Evolutionary conservation across 2,329 filamentous ascomycete species (phyloP).

Genomic region (Fusarium fujikuroi): DNA sequence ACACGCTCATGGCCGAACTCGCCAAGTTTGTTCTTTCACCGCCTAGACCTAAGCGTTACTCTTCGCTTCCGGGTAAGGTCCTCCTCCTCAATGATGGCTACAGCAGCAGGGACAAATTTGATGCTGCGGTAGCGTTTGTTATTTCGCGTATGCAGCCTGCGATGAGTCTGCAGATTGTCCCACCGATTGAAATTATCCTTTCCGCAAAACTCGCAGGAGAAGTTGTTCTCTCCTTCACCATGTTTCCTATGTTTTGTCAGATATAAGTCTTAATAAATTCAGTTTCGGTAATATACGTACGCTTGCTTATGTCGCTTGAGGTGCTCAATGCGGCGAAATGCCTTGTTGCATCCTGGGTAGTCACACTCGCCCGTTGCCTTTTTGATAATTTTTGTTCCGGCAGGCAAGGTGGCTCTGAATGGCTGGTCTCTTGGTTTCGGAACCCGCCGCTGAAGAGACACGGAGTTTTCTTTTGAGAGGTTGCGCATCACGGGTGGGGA

Average conservation of each 20-base stretch:
- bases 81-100: conserved; percentile 51
- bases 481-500: conserved; percentile 53
- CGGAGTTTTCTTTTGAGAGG: conserved; percentile 54
- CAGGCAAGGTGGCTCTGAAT: conserved; percentile 39
- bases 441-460: conserved; percentile 53
- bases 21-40: not conserved
- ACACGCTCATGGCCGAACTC: not conserved
- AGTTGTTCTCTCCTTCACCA: conserved; percentile 52
- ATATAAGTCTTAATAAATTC: not conserved
- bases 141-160: conserved; percentile 52
- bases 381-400: conserved; percentile 48
- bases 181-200: conserved; percentile 54
- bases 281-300: conserved; percentile 50
- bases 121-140: conserved; percentile 53
- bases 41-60: conserved; percentile 49
- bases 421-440: conserved; percentile 38
- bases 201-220: conserved; percentile 55
- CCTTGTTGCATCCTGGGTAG: conserved; percentile 58
- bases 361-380: conserved; percentile 57
- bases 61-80: conserved; percentile 51
- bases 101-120: conserved; percentile 52
- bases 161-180: conserved; percentile 55
- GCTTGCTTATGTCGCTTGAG: conserved; percentile 64
- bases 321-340: conserved; percentile 64
- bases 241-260: conserved; percentile 42